These are phyloP conservation scores for Sphenostylis stenocarpa DNA, from an alignment of 306 rosid species.

Conservation along the genomic window DNA sequence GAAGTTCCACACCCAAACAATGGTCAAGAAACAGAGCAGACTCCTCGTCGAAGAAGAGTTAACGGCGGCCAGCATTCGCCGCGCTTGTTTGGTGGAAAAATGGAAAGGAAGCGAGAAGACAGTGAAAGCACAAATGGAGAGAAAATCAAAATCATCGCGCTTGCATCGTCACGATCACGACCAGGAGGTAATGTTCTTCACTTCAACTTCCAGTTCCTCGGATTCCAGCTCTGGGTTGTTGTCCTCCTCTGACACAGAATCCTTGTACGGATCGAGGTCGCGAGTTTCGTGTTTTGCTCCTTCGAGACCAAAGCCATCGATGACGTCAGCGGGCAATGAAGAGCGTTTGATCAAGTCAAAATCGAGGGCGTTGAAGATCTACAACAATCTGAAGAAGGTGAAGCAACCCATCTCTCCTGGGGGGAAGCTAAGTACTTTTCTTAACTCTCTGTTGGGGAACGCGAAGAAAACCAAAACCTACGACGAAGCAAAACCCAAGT, in stretches of 20 bases:
- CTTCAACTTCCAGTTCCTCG: conserved; percentile 74
- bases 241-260: conserved; percentile 84
- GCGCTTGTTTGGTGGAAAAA: conserved; percentile 52
- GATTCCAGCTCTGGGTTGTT: conserved; percentile 81
- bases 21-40: conserved; percentile 50
- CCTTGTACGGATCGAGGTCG: conserved; percentile 47
- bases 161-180: conserved; percentile 31
- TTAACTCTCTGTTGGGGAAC: conserved; percentile 62
- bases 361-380: conserved; percentile 75
- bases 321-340: conserved; percentile 20
- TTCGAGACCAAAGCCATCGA: conserved; percentile 54
- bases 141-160: conserved; percentile 40
- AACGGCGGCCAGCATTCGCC: conserved; percentile 24
- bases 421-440: conserved; percentile 63
- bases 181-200: conserved; percentile 61
- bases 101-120: conserved; percentile 32
- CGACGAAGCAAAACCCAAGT: conserved; percentile 13
- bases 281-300: conserved; percentile 54
- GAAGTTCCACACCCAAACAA: conserved; percentile 46
- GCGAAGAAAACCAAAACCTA: conserved; percentile 34
- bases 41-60: conserved; percentile 19
- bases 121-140: conserved; percentile 30
- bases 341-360: conserved; percentile 60
- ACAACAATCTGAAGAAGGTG: conserved; percentile 79
- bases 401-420: conserved; percentile 93